Base-by-base conservation (phyloP, 768 basidiomycete genomes). In the Harrya chromipes region DNA sequence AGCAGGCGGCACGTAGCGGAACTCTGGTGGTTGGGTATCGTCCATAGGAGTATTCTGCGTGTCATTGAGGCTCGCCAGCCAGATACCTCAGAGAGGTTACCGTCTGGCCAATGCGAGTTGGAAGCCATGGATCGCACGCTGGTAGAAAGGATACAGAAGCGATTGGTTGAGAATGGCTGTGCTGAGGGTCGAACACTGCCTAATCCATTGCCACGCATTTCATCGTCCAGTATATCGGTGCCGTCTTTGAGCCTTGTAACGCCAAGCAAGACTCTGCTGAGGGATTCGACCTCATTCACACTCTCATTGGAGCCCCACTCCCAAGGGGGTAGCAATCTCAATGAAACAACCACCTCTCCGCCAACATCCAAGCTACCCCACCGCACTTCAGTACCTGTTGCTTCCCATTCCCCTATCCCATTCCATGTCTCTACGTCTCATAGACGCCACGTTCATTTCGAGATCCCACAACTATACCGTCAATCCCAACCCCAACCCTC, bases 31-130 rank as follows among this genome's bases (percentile, higher is more conserved):
- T 54, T 72, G 37, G 69, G 67, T 1, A 60, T 67, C 13, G 48
- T 74, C 20, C 71, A 72, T 48, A 60, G 67, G 38, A 74, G 70
- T 46, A 63, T 74, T 43, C 34, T 59, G 16, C 52, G 56, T 9
- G 58, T 54, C 26, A 55, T 68, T 4, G 60, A 61, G 27, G 43
- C 20, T 44, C 61, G 54, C 29, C 52, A 40, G 31, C 43, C 57
- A 26, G 50, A 50, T 20, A 16, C 47, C 20, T 39, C 60, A 20
- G 21, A 51, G n/a, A 20, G 17, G 19, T 43, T 21, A 16, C 12
- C 13, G 16, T 46, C 50, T 27, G 50, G 47, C 40, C 43, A 3
- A 26, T 27, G 34, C 20, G 57, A 53, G 17, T 45, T 60, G 26
- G 59, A 57, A n/a, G 57, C 58, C 7, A 69, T 71, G 60, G 73